Evolutionary conservation across 768 basidiomycete genomes (phyloP), one percentile per base, ranked within the genome.

Genomic region (Leccinum olivaceopallidum): DNA sequence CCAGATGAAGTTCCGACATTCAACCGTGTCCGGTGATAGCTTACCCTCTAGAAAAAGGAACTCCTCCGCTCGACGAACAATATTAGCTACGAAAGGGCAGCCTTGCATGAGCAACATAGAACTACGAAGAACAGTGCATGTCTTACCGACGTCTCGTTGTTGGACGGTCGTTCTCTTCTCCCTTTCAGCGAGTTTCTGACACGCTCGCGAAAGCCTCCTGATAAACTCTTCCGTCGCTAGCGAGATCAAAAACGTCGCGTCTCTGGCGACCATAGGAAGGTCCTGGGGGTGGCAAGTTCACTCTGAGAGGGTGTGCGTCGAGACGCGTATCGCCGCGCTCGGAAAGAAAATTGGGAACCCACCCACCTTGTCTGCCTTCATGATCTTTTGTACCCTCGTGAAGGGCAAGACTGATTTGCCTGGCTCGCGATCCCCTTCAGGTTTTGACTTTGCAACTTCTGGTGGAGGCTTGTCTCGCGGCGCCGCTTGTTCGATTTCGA

Each of bases 201-300:
- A 84, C 6, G 90, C 88, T 58, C 88, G 84, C 34, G 83, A 81
- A 30, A 95, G 75, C 54, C 86, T 82, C 71, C 84, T 86, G 56
- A 95, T 88, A 64, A 96, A 95, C 72, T 93, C 89, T 74, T 96
- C 94, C 58, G 94, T 88, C 6, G 93, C 93, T 28, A 93, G 76
- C 22, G 90, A 85, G 51, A 95, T 87, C 62, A 94, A 74, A 65
- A 92, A 86, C 0, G 85, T 82, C 24, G 92, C 92, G 56, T 95
- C 94, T 69, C 80, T 87, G 12, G 87, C 86, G 5, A 92, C 78
- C 47, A 86, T 85, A 0, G 89, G 86, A 55, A 94, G 81, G 50
- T 93, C 91, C 91, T 93, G 53, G 30, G 53, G 30, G 28, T 34
- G 28, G 14, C 50, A 24, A 24, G 48, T 49, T 49, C 22, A 49